phyloP scores from a whole-genome alignment of 1,139 yeast species.

The Taphrina populina region DNA sequence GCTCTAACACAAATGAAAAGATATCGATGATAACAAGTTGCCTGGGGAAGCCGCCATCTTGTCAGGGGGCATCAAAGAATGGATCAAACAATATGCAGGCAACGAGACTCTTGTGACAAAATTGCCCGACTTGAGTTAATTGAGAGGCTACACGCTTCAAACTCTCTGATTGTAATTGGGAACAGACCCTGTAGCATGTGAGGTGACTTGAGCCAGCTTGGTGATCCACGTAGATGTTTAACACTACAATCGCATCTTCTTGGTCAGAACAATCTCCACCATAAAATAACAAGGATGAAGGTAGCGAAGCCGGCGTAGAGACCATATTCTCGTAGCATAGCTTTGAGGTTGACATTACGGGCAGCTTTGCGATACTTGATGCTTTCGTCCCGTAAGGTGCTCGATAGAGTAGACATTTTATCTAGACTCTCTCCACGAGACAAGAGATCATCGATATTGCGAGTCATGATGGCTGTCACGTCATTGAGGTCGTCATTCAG shows the following conservation, averaged over 20 bases:
- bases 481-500: slow-evolving; percentile 85
- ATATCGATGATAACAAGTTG: slow-evolving; percentile 12
- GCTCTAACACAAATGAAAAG: neutral
- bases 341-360: slow-evolving; percentile 83
- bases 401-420: slow-evolving; percentile 83
- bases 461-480: slow-evolving; percentile 92
- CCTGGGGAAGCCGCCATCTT: slow-evolving; percentile 27
- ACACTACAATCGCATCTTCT: too few relatives aligned
- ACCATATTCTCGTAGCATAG: slow-evolving; percentile 81
- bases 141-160: too few relatives aligned
- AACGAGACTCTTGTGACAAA: neutral
- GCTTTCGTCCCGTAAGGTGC: slow-evolving; percentile 75
- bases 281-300: slow-evolving; percentile 78
- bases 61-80: slow-evolving; percentile 26
- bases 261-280: slow-evolving; percentile 43
- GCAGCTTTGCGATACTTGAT: slow-evolving; percentile 88
- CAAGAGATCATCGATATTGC: slow-evolving; percentile 87
- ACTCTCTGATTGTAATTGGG: too few relatives aligned
- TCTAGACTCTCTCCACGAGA: slow-evolving; percentile 95
- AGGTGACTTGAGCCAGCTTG: too few relatives aligned
- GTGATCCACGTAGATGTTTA: too few relatives aligned
- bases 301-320: slow-evolving; percentile 75
- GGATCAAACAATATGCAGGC: slow-evolving; percentile 6
- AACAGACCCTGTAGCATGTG: too few relatives aligned
- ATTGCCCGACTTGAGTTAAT: slow-evolving; percentile 2